phyloP scores from a whole-genome alignment of 2,329 filamentous ascomycete species.

The Cladophialophora bantiana region DNA sequence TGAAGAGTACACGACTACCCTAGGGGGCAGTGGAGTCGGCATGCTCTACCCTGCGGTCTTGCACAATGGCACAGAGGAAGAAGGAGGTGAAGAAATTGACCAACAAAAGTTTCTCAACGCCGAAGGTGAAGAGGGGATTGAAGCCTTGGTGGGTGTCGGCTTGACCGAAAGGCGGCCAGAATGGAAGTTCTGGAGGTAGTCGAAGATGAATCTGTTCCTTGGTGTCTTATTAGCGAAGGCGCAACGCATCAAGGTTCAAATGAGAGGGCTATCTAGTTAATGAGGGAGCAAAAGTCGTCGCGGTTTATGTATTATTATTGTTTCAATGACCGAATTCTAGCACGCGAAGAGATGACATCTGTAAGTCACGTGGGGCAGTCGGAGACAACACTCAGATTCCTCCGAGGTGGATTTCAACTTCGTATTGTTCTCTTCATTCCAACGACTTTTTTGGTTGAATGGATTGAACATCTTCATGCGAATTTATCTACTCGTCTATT shows the following conservation, averaged over 20 bases:
- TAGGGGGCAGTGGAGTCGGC: conserved; percentile 92
- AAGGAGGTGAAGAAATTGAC: conserved; percentile 91
- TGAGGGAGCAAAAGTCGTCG: conserved; percentile 17
- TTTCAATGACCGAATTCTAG: neutral
- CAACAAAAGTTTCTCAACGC: conserved; percentile 86
- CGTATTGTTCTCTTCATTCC: conserved; percentile 36
- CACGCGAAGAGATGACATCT: neutral
- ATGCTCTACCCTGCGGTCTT: conserved; percentile 92
- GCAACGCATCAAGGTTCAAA: conserved; percentile 19
- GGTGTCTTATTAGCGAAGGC: conserved; percentile 35
- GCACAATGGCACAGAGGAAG: conserved; percentile 80
- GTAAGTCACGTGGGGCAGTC: conserved; percentile 1
- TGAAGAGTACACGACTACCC: conserved; percentile 82
- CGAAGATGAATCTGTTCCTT: conserved; percentile 10
- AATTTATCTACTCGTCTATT: neutral
- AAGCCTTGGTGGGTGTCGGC: conserved; percentile 82
- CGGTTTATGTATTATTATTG: conserved; percentile 22
- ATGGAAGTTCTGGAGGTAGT: conserved; percentile 82
- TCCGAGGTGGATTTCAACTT: conserved; percentile 15
- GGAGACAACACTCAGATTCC: neutral
- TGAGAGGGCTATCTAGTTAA: conserved; percentile 6
- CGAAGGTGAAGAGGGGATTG: conserved; percentile 82
- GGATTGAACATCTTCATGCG: neutral
- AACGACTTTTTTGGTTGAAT: neutral
- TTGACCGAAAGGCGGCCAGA: conserved; percentile 73